These are phyloP conservation scores for Primulina huaijiensis DNA, from an alignment of 257 asterid species.

Conservation along the genomic window DNA sequence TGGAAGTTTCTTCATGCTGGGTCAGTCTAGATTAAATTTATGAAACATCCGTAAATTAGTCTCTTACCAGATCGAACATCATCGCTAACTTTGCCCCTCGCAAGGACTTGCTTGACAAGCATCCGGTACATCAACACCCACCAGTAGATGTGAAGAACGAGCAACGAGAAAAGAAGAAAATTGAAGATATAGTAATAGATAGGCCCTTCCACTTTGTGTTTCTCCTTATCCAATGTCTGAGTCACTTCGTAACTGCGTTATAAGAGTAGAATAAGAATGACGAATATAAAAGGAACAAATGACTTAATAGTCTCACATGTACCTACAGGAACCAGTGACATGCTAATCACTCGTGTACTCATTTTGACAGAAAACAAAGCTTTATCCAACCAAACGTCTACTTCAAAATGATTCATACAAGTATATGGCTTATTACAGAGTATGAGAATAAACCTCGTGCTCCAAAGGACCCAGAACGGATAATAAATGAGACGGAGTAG, in stretches of 20 bases:
- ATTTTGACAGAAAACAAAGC: not conserved
- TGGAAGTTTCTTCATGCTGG: not conserved
- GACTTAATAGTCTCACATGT: too few species aligned
- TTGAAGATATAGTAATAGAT: conserved; percentile 80
- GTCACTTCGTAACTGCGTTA: conserved; percentile 61
- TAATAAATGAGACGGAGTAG: conserved; percentile 78
- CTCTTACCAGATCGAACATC: conserved; percentile 94
- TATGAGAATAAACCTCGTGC: conserved; percentile 63
- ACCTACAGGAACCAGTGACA: not conserved
- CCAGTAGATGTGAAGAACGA: conserved; percentile 91
- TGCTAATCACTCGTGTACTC: not conserved
- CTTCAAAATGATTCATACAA: not conserved
- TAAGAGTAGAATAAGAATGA: conserved; percentile 15
- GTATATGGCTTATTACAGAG: not conserved
- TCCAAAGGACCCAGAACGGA: conserved; percentile 91
- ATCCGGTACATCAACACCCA: conserved; percentile 79
- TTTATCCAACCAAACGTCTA: not conserved
- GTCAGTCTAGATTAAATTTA: too few species aligned
- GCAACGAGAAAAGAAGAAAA: conserved; percentile 73
- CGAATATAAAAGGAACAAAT: not conserved
- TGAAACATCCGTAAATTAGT: too few species aligned
- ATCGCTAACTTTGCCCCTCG: conserved; percentile 81
- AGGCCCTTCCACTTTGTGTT: conserved; percentile 59
- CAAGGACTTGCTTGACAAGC: conserved; percentile 77
- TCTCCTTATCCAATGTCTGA: conserved; percentile 50